Percentiles rank a stretch among this genome's conserved stretches.
These are phyloP conservation scores for Kwoniella pini DNA, from an alignment of 768 basidiomycete species.

Conservation along the genomic window DNA sequence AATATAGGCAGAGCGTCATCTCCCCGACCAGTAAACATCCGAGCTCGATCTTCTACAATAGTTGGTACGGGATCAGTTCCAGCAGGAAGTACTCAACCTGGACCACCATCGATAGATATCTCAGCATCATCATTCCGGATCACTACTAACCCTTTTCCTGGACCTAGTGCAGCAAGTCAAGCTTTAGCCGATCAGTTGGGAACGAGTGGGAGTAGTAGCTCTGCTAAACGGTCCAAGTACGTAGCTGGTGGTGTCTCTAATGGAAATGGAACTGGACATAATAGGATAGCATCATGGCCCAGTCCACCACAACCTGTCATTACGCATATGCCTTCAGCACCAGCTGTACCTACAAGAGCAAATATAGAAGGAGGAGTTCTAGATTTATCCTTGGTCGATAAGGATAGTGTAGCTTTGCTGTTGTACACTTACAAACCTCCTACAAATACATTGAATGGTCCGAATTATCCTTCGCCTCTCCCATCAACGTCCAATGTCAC, in stretches of 20 bases:
- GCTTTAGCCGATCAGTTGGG: conserved; percentile 22
- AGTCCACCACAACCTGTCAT: conserved; percentile 24
- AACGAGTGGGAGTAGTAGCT: conserved; percentile 5
- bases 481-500: conserved; percentile 22
- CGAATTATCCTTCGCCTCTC: conserved; percentile 37
- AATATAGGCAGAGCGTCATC: conserved; percentile 7
- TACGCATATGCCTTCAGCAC: conserved; percentile 26
- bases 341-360: conserved; percentile 26
- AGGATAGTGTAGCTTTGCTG: conserved; percentile 22
- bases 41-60: conserved; percentile 37
- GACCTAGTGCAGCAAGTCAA: conserved; percentile 20
- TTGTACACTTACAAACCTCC: conserved; percentile 43
- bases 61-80: conserved; percentile 22
- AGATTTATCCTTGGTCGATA: conserved; percentile 14
- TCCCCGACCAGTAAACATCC: conserved; percentile 11
- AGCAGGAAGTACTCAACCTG: conserved; percentile 14
- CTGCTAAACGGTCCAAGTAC: conserved; percentile 1
- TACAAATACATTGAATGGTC: not conserved
- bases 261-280: conserved; percentile 23
- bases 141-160: conserved; percentile 24
- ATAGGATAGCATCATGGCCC: conserved; percentile 30
- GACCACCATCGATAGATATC: conserved; percentile 26
- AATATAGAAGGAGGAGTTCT: conserved; percentile 27
- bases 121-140: conserved; percentile 25
- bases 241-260: conserved; percentile 16